A percentile compares a stretch with the other conserved stretches of the same genome.
These are phyloP conservation scores for Yamadazyma sp. DNA, from an alignment of 805 yeast genomes.

Conservation along the genomic window DNA sequence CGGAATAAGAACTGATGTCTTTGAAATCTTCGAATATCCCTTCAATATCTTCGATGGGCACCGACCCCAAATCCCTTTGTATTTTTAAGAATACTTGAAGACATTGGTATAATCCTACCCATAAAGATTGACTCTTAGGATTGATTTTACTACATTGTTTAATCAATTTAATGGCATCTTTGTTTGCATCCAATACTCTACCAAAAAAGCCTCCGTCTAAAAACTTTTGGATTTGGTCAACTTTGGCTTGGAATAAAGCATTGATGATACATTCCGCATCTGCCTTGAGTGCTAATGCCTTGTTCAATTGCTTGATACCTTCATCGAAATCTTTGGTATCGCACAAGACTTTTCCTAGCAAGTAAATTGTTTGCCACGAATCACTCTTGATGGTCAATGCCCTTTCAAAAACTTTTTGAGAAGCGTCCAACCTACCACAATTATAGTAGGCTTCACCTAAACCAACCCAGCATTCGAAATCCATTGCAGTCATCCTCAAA, in stretches of 20 bases:
- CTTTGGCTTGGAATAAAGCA: slow-evolving; percentile 56
- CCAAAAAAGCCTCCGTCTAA: slow-evolving; percentile 63
- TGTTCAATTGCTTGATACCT: slow-evolving; percentile 50
- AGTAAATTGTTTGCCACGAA: slow-evolving; percentile 63
- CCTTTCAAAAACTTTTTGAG: slow-evolving; percentile 73
- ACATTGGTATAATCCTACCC: slow-evolving; percentile 66
- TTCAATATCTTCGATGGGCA: slow-evolving; percentile 44
- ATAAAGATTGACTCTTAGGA: slow-evolving; percentile 49
- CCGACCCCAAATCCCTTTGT: slow-evolving; percentile 48
- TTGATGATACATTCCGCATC: slow-evolving; percentile 48
- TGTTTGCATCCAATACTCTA: slow-evolving; percentile 54
- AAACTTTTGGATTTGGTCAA: slow-evolving; percentile 53
- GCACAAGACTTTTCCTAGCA: slow-evolving; percentile 64
- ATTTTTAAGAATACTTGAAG: slow-evolving; percentile 53
- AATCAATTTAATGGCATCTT: slow-evolving; percentile 47
- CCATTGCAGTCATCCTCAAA: slow-evolving; percentile 62
- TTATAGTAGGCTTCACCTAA: slow-evolving; percentile 93
- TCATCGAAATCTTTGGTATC: slow-evolving; percentile 65
- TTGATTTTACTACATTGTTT: slow-evolving; percentile 36
- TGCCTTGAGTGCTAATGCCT: slow-evolving; percentile 44
- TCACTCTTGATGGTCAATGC: slow-evolving; percentile 55
- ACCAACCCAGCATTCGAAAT: slow-evolving; percentile 86
- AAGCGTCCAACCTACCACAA: slow-evolving; percentile 85
- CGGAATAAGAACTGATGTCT: slow-evolving; percentile 5
- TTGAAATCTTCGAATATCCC: slow-evolving; percentile 21